phyloP scores from a whole-genome alignment of 164 flowering plant species.

The Dillenia turbinata region DNA sequence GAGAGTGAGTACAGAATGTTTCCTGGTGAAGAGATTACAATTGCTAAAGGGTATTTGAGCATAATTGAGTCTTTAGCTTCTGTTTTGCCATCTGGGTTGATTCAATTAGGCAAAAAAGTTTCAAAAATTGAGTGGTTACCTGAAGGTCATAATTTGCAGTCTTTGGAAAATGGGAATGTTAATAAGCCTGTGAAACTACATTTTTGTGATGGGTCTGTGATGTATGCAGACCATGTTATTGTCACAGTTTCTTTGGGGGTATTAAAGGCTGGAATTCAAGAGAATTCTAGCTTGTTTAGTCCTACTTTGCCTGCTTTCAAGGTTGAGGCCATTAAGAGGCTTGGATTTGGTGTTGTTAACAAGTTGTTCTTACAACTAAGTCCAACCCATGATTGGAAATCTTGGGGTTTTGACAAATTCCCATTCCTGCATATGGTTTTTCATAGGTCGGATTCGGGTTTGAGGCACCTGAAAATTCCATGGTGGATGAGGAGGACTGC shows the following conservation, averaged over 20 bases:
- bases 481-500: conserved; percentile 93
- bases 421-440: conserved; percentile 76
- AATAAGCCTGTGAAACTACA: conserved; percentile 64
- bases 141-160: conserved; percentile 8
- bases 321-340: conserved; percentile 60
- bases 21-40: conserved; percentile 90
- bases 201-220: conserved; percentile 60
- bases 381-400: conserved; percentile 16
- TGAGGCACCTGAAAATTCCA: conserved; percentile 52
- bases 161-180: conserved; percentile 19
- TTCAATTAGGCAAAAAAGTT: conserved; percentile 63
- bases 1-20: conserved; percentile 83
- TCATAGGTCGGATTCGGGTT: conserved; percentile 39
- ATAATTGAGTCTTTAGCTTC: conserved; percentile 65
- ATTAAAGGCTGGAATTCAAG: conserved; percentile 55
- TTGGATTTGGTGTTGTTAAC: conserved; percentile 91
- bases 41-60: conserved; percentile 79
- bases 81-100: conserved; percentile 54
- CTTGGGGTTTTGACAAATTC: conserved; percentile 19
- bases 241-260: conserved; percentile 93
- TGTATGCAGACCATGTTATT: conserved; percentile 82
- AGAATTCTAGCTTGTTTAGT: conserved; percentile 48
- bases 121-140: conserved; percentile 63
- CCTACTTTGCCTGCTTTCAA: conserved; percentile 81
- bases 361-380: conserved; percentile 67